These are phyloP conservation scores for Puccinia horiana DNA, from an alignment of 1,284 basidiomycete species.

Conservation along the genomic window DNA sequence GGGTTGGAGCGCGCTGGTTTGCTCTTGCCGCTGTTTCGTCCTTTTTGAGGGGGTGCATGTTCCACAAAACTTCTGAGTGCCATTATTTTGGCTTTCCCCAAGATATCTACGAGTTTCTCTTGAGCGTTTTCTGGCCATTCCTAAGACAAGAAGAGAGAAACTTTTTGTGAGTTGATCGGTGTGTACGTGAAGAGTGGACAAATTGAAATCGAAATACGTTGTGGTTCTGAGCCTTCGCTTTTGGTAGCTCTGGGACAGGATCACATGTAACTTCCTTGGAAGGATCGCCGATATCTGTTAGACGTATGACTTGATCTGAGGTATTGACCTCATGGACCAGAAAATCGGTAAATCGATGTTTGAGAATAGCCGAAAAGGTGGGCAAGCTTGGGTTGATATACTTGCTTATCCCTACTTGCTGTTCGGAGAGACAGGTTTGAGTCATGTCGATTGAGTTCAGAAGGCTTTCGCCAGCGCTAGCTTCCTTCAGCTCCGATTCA, in stretches of 20 bases:
- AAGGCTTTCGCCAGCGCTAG: constrained; percentile 2
- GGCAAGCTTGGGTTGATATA: constrained; percentile 38
- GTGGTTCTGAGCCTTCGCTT: neutral
- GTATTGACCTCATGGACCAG: constrained; percentile 42
- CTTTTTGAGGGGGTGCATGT: constrained; percentile 36
- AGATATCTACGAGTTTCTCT: constrained; percentile 15
- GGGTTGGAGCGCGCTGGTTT: neutral
- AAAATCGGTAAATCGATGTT: constrained; percentile 49
- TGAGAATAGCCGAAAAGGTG: constrained; percentile 45
- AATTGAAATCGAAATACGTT: neutral
- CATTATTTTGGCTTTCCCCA: constrained; percentile 23
- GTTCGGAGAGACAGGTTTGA: constrained; percentile 32
- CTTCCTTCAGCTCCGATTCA: neutral
- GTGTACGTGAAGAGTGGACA: neutral
- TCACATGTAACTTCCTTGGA: neutral
- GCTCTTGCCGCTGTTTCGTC: neutral
- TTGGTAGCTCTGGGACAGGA: constrained; percentile 8
- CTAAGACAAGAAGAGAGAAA: neutral
- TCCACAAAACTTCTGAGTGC: constrained; percentile 29
- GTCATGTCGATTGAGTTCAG: constrained; percentile 40
- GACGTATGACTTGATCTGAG: constrained; percentile 20
- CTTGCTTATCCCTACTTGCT: constrained; percentile 42
- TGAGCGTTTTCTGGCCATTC: constrained; percentile 37
- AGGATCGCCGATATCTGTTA: constrained; percentile 37
- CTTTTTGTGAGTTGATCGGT: neutral